These are phyloP conservation scores for Solanum lycopersicoides DNA, from an alignment of 257 asterid species.

Conservation along the genomic window DNA sequence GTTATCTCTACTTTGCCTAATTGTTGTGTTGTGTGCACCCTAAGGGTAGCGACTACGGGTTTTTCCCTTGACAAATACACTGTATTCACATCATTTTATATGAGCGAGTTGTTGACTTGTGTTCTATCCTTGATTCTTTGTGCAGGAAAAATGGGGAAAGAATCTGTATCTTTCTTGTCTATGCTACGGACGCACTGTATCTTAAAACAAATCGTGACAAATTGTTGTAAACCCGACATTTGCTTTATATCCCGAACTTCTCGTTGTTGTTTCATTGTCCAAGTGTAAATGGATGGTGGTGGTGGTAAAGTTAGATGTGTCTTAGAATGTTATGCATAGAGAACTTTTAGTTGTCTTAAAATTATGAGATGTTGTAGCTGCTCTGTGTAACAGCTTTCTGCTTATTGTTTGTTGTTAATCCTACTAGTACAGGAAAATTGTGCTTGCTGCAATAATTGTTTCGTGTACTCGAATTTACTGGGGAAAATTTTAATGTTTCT, in stretches of 20 bases:
- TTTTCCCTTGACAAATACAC: not conserved
- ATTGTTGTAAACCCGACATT: not conserved
- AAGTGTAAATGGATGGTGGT: not conserved
- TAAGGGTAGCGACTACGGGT: not conserved
- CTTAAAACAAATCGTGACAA: not conserved
- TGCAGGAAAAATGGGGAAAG: conserved; percentile 28
- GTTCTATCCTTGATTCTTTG: not conserved
- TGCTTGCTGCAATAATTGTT: not conserved
- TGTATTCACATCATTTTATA: not conserved
- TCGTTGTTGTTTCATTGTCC: not conserved
- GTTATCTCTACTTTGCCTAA: not conserved
- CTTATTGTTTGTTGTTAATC: not conserved
- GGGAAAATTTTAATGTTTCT: not conserved
- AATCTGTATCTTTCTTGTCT: conserved; percentile 22
- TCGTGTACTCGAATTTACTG: not conserved
- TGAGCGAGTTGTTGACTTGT: not conserved
- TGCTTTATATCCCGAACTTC: not conserved
- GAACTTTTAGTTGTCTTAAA: not conserved
- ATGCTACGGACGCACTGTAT: conserved; percentile 26
- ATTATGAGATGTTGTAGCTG: not conserved
- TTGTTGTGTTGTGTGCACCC: not conserved
- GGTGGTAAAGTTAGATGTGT: not conserved
- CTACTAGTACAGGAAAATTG: not conserved
- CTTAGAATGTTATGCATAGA: not conserved
- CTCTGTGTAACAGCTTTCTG: not conserved